Evolutionary conservation across 768 basidiomycete genomes (phyloP).

Genomic region (Serendipita indica): DNA sequence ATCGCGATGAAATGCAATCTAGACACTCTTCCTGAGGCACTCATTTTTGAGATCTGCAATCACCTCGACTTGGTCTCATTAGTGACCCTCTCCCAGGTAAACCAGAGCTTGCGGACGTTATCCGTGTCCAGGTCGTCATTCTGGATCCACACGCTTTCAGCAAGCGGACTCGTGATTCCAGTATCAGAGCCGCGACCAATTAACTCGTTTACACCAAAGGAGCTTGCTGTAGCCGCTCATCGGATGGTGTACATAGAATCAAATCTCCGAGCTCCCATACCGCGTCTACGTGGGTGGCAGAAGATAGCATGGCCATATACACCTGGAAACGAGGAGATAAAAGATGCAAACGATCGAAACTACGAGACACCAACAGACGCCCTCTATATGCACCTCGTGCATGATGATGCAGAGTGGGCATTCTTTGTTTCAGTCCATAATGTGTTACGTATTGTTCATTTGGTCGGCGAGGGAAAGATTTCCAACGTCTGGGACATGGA

Average conservation of each 20-base stretch:
- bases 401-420: background rate
- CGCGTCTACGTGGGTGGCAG: background rate
- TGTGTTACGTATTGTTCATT: background rate
- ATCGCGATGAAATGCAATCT: background rate
- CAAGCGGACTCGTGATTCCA: background rate
- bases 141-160: background rate
- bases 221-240: slow-evolving; percentile 5
- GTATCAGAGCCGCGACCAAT: background rate
- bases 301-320: background rate
- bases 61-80: background rate
- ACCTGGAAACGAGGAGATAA: background rate
- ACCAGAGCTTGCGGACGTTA: background rate
- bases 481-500: background rate
- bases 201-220: background rate
- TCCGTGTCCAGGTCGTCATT: background rate
- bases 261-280: background rate
- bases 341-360: background rate
- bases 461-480: background rate
- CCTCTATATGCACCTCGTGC: background rate
- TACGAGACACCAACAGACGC: background rate
- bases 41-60: slow-evolving; percentile 6
- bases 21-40: slow-evolving; percentile 6
- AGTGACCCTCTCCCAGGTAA: background rate
- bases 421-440: background rate
- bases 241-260: background rate